These are phyloP conservation scores for Collybia sp. DNA, from an alignment of 768 basidiomycete species.

Conservation along the genomic window DNA sequence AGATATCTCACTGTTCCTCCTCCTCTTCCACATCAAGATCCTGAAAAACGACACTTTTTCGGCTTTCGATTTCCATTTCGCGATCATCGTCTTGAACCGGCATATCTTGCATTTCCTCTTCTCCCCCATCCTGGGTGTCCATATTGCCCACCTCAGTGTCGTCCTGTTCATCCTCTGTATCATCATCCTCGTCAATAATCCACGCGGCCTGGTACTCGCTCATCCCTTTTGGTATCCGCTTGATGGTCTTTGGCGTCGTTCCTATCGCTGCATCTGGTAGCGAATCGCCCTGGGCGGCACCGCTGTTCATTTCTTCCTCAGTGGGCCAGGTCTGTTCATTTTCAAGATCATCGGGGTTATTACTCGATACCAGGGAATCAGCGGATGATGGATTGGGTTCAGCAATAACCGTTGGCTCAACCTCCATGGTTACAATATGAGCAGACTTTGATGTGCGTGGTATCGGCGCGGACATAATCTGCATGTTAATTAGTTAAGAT, in stretches of 20 bases:
- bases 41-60: conserved; percentile 55
- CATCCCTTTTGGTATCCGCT: conserved; percentile 88
- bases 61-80: conserved; percentile 50
- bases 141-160: conserved; percentile 37
- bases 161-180: conserved; percentile 37
- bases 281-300: conserved; percentile 19
- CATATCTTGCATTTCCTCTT: conserved; percentile 60
- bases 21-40: conserved; percentile 86
- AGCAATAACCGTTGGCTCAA: conserved; percentile 61
- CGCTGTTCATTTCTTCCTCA: conserved; percentile 83
- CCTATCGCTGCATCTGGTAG: conserved; percentile 65
- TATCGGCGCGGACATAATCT: conserved; percentile 71
- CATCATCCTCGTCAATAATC: conserved; percentile 75
- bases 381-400: conserved; percentile 61
- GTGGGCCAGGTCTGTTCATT: conserved; percentile 99
- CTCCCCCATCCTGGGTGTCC: conserved; percentile 41
- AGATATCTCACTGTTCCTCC: conserved; percentile 64
- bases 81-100: conserved; percentile 47
- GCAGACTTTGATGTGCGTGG: conserved; percentile 29
- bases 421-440: conserved; percentile 50
- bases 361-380: conserved; percentile 84
- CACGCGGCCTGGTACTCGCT: conserved; percentile 97
- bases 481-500: conserved; percentile 3
- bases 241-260: conserved; percentile 78
- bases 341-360: conserved; percentile 82